A percentile compares a stretch with the other conserved stretches of the same genome.
phyloP scores from a whole-genome alignment of 1,139 yeast genomes.

The Suhomyces guaymorum region DNA sequence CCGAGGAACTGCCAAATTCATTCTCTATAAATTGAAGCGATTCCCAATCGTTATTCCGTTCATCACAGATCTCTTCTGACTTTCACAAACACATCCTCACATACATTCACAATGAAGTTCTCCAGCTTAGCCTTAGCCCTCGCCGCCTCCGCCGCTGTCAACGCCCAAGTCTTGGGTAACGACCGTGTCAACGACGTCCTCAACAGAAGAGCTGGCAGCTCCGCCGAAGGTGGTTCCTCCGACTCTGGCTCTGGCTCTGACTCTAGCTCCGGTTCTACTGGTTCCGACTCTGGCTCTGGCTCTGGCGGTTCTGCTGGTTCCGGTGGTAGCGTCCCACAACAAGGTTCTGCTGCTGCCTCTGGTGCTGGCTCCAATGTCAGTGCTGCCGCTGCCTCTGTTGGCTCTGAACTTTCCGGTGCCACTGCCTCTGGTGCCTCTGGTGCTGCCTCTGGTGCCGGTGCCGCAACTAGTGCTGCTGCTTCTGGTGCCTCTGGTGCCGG shows the following conservation, averaged over 20 bases:
- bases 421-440: slow-evolving; percentile 44
- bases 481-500: slow-evolving; percentile 52
- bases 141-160: slow-evolving; percentile 17
- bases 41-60: too few relatives aligned
- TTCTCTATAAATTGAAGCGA: too few relatives aligned
- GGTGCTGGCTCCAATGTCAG: slow-evolving; percentile 11
- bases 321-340: too few relatives aligned
- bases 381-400: slow-evolving; percentile 43
- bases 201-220: slow-evolving; percentile 20
- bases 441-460: slow-evolving; percentile 51
- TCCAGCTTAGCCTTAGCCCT: slow-evolving; percentile 17
- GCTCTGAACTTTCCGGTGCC: slow-evolving; percentile 42
- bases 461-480: slow-evolving; percentile 7
- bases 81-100: not conserved
- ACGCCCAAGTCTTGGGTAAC: slow-evolving; percentile 13
- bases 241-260: too few relatives aligned
- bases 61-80: too few relatives aligned
- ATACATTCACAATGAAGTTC: slow-evolving; percentile 16
- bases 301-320: slow-evolving; percentile 31
- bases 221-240: too few relatives aligned
- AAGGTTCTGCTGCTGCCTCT: slow-evolving; percentile 14
- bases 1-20: too few relatives aligned
- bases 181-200: slow-evolving; percentile 3
- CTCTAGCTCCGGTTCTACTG: too few relatives aligned
- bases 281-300: too few relatives aligned